Percentiles rank a stretch among this genome's conserved stretches.
phyloP scores from a whole-genome alignment of 176 grass and related monocot genomes.

The Hordeum marinum region DNA sequence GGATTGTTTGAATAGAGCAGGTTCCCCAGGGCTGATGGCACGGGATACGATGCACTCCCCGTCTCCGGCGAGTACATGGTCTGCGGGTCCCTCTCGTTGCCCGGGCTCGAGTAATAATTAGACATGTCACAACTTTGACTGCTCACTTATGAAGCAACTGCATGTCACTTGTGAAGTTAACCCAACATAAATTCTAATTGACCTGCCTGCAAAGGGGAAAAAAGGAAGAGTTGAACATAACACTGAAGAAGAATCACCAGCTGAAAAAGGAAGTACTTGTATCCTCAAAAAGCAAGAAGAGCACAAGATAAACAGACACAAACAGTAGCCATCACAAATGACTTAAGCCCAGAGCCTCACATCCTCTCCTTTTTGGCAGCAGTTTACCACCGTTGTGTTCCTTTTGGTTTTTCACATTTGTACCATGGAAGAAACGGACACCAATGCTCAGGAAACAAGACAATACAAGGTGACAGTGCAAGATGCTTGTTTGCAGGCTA shows the following conservation, averaged over 20 bases:
- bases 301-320: no score
- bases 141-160: conserved; percentile 12
- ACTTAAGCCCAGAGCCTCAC: neutral
- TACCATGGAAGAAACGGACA: conserved; percentile 17
- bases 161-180: conserved; percentile 5
- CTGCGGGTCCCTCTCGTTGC: conserved; percentile 65
- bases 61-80: conserved; percentile 44
- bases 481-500: conserved; percentile 24
- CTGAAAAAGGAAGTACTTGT: neutral
- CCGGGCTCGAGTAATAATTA: conserved; percentile 65
- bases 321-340: conserved; percentile 18
- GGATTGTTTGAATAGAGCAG: conserved; percentile 65
- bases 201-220: conserved; percentile 7
- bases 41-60: conserved; percentile 54
- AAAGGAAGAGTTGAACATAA: neutral
- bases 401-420: conserved; percentile 30
- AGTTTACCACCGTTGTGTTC: conserved; percentile 18
- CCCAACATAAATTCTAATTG: neutral
- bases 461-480: conserved; percentile 25
- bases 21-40: conserved; percentile 57
- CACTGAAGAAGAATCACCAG: neutral
- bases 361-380: conserved; percentile 21
- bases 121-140: conserved; percentile 57
- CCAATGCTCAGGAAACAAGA: conserved; percentile 20
- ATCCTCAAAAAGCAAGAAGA: neutral